These are phyloP conservation scores for Cladorrhinum sp. DNA, from an alignment of 2,329 filamentous ascomycete species.

Conservation along the genomic window DNA sequence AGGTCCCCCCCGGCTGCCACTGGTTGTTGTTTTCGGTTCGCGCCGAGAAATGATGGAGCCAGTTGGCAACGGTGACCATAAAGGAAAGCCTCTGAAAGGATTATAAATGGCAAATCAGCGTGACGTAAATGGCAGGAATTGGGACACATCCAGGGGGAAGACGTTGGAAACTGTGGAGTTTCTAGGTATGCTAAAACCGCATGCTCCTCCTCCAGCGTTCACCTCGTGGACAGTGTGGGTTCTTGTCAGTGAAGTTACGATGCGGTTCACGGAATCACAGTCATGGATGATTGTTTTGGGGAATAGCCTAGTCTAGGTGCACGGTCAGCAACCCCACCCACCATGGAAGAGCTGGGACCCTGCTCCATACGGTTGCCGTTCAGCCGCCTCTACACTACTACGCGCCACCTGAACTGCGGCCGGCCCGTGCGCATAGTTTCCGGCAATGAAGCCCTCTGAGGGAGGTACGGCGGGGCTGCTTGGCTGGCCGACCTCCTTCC, in stretches of 20 bases:
- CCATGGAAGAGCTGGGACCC: not conserved
- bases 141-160: not conserved
- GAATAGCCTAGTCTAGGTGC: not conserved
- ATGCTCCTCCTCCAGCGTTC: not conserved
- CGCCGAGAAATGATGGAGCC: not conserved
- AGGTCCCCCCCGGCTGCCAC: not conserved
- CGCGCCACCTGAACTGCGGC: not conserved
- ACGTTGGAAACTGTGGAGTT: not conserved
- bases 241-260: slow-evolving; percentile 1
- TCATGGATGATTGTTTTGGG: not conserved
- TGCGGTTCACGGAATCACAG: slow-evolving; percentile 2
- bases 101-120: not conserved
- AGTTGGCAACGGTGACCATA: not conserved
- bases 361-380: not conserved
- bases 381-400: not conserved
- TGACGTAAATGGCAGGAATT: slow-evolving; percentile 1
- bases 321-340: slow-evolving; percentile 7
- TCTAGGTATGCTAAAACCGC: not conserved
- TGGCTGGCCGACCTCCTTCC: not conserved
- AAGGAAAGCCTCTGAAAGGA: not conserved
- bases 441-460: not conserved
- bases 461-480: not conserved
- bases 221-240: not conserved
- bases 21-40: slow-evolving; percentile 1
- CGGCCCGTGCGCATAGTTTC: slow-evolving; percentile 2